Percentiles rank a stretch among this genome's conserved stretches.
Conservation (phyloP, 805 yeast species). For the Candida nemodendra region DNA sequence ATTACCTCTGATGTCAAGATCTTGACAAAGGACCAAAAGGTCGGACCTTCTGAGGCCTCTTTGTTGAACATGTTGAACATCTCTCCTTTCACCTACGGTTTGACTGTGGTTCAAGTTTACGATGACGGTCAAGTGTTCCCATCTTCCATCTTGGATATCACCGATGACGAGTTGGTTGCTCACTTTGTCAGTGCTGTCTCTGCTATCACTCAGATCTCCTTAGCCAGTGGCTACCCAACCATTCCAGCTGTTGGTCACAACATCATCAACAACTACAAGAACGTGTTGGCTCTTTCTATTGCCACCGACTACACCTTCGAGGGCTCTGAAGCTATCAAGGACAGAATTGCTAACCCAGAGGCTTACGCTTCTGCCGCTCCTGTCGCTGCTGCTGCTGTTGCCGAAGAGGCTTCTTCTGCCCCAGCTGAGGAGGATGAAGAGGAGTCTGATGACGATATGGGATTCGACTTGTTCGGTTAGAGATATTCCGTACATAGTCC, state of each 20-base stretch:
- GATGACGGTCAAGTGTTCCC: conserved; percentile 99
- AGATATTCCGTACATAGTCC: conserved; percentile 6
- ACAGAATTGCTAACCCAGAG: conserved; percentile 99
- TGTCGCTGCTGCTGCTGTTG: conserved; percentile 80
- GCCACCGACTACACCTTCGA: conserved; percentile 99
- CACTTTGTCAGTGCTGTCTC: conserved; percentile 92
- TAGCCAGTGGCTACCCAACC: conserved; percentile 99
- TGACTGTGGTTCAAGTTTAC: conserved; percentile 94
- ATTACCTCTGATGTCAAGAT: conserved; percentile 96
- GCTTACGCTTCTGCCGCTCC: conserved; percentile 99
- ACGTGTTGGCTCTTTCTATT: conserved; percentile 94
- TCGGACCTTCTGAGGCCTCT: conserved; percentile 99
- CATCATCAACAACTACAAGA: conserved; percentile 98
- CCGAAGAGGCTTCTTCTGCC: conserved; percentile 58
- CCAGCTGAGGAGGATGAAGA: conserved; percentile 76
- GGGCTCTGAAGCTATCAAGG: conserved; percentile 98
- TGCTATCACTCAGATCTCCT: conserved; percentile 92
- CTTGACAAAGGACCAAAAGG: conserved; percentile 80
- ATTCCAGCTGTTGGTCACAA: conserved; percentile 99
- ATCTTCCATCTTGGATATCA: conserved; percentile 93
- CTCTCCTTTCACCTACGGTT: conserved; percentile 99
- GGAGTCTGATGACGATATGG: conserved; percentile 81
- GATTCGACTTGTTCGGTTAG: conserved; percentile 98
- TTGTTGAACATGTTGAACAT: conserved; percentile 99
- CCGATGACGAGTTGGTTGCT: conserved; percentile 91